Evolutionary conservation across 768 basidiomycete species (phyloP).

Genomic region (Lentinus tigrinus): DNA sequence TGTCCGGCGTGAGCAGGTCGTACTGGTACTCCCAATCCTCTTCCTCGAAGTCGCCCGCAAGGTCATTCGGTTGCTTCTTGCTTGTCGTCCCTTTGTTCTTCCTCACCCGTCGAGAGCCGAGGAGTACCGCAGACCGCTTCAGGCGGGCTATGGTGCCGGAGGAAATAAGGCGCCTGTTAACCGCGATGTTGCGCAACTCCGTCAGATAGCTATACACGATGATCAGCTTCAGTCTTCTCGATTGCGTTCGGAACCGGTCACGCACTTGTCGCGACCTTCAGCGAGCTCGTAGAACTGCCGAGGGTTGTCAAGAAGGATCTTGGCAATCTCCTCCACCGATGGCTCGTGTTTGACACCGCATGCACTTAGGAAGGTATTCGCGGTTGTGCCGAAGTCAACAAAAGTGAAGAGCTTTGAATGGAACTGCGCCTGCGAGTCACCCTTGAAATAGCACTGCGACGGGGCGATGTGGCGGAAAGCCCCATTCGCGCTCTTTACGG

Average conservation of each 20-base stretch:
- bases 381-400: slow-evolving; percentile 81
- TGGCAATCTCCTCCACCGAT: slow-evolving; percentile 77
- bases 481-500: slow-evolving; percentile 37
- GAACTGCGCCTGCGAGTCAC: slow-evolving; percentile 51
- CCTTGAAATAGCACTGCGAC: slow-evolving; percentile 67
- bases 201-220: slow-evolving; percentile 60
- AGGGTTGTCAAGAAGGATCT: slow-evolving; percentile 68
- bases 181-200: slow-evolving; percentile 84
- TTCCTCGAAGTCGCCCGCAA: slow-evolving; percentile 50
- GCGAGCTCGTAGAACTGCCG: slow-evolving; percentile 68
- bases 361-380: slow-evolving; percentile 80
- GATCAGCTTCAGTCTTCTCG: neutral
- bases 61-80: slow-evolving; percentile 15
- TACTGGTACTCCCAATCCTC: slow-evolving; percentile 74
- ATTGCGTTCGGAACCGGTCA: neutral
- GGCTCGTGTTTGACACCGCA: slow-evolving; percentile 90
- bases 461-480: slow-evolving; percentile 51
- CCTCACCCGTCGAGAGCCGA: slow-evolving; percentile 65
- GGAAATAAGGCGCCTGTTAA: slow-evolving; percentile 59
- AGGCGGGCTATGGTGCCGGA: slow-evolving; percentile 56
- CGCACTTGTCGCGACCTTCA: slow-evolving; percentile 68
- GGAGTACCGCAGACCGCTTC: slow-evolving; percentile 68
- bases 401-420: slow-evolving; percentile 85
- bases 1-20: slow-evolving; percentile 65
- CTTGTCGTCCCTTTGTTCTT: slow-evolving; percentile 24